phyloP scores from a whole-genome alignment of 83 land plant species.

The Thuja plicata region DNA sequence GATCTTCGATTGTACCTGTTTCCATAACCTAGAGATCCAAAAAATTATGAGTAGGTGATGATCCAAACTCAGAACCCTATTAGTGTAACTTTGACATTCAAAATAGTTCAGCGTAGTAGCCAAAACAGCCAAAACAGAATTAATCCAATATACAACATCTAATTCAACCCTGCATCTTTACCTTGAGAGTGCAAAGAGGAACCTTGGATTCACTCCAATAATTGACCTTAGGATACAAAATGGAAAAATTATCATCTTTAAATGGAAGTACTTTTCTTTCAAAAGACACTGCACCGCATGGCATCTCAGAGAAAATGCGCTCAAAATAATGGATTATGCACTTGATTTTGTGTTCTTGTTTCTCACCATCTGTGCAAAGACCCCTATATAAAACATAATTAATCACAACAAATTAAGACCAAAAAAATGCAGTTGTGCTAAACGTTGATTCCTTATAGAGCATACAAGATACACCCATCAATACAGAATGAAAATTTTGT shows the following conservation, averaged over 20 bases:
- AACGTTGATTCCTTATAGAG: neutral
- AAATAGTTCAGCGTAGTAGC: neutral
- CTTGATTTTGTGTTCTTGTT: conserved; percentile 65
- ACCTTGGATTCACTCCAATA: conserved; percentile 58
- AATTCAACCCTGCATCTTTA: conserved; percentile 9
- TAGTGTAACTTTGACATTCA: neutral
- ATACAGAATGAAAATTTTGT: neutral
- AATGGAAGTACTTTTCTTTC: conserved; percentile 80
- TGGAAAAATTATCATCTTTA: conserved; percentile 5
- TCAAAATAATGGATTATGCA: conserved; percentile 87
- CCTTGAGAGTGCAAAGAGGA: conserved; percentile 67
- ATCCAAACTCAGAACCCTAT: neutral
- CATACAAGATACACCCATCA: neutral
- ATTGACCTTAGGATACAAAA: conserved; percentile 42
- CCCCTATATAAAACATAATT: conserved; percentile 30
- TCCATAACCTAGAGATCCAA: conserved; percentile 33
- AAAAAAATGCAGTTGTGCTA: neutral
- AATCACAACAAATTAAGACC: neutral
- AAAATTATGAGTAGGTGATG: neutral
- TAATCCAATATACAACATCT: neutral
- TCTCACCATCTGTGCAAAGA: conserved; percentile 25
- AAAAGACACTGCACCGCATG: conserved; percentile 72
- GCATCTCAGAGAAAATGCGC: conserved; percentile 61
- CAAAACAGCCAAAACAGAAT: conserved; percentile 1
- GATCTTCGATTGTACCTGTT: conserved; percentile 73